These are phyloP conservation scores for Rhynchospora breviuscula DNA, from an alignment of 176 grass and related monocot species.

Conservation along the genomic window DNA sequence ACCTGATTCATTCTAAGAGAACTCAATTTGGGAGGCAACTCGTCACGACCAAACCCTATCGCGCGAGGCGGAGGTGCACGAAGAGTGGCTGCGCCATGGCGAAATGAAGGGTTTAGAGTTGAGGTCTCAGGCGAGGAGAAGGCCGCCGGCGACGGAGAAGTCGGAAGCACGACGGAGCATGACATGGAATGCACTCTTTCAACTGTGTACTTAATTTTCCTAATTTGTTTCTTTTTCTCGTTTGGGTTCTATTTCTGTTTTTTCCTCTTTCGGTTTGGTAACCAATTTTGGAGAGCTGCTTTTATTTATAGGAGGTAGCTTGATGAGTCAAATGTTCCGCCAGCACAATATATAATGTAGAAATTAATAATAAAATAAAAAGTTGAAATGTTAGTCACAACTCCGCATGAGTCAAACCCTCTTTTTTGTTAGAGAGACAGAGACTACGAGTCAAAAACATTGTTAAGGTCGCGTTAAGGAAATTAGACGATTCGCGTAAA, in stretches of 20 bases:
- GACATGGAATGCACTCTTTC: constrained; percentile 10
- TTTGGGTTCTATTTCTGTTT: background rate
- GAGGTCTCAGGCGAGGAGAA: background rate
- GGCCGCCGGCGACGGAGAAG: background rate
- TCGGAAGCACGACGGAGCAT: background rate
- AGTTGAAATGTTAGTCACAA: too few species aligned
- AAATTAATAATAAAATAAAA: too few species aligned
- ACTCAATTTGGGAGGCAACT: background rate
- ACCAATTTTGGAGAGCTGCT: background rate
- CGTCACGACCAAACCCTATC: background rate
- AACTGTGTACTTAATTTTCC: background rate
- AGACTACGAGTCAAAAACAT: too few species aligned
- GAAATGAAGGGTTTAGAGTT: constrained; percentile 9
- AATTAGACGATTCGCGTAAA: background rate
- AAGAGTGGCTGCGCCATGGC: background rate
- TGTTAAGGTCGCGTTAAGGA: background rate
- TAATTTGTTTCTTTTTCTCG: background rate
- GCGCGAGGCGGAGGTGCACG: background rate
- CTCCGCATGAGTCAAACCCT: background rate
- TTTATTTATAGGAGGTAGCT: background rate
- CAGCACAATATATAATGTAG: background rate
- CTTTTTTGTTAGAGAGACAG: too few species aligned
- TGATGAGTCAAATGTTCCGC: background rate
- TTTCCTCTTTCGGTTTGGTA: background rate
- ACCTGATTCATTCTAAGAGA: constrained; percentile 2